Base-by-base conservation (phyloP, 768 basidiomycete species). In the Dentipellis sp. region DNA sequence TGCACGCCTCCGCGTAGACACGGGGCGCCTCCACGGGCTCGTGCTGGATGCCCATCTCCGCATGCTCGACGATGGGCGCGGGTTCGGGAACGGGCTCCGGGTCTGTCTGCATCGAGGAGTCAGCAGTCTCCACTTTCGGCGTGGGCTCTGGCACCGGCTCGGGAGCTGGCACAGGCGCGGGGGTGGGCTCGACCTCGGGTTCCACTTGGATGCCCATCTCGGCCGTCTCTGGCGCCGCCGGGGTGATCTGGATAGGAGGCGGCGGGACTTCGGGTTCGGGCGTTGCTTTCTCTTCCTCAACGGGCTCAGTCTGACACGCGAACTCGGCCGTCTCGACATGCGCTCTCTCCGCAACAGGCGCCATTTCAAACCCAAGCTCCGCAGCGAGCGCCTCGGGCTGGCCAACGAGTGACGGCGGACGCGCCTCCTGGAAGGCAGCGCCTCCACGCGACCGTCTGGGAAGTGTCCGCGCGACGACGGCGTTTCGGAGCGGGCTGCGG, bases 361-460 rank as follows among this genome's bases (percentile, higher is more conserved):
- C 74, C 58, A 74, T 72, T 38, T 75, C 75, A 56, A 77, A 68
- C 46, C 78, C 72, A 50, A 69, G 70, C 64, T 87, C 88, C 40
- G 80, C 76, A 22, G 86, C 82, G 38, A 90, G 76, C 8, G 85
- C 81, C 62, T 86, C 86, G 0, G 88, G 86, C 16, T 82, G 79
- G 40, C 81, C 85, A 9, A 90, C 79, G 34, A 91, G 71, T 0
- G 85, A 88, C 21, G 82, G 73, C 14, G 88, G 87, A 29, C 88
- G 75, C 11, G 80, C 78, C 59, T 88, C 82, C 61, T 83, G 82
- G 71, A 78, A 86, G 6, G 86, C 79, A 34, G 80, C 79, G 55
- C 86, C 86, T 53, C 86, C 86, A 19, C 86, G 73, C 29, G 29
- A 29, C 46, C 85, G 76, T 37, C 85, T 77, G 38, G 76, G 75